Evolutionary conservation across 495 filamentous ascomycete genomes (phyloP).

Genomic region (Penicillium herquei): DNA sequence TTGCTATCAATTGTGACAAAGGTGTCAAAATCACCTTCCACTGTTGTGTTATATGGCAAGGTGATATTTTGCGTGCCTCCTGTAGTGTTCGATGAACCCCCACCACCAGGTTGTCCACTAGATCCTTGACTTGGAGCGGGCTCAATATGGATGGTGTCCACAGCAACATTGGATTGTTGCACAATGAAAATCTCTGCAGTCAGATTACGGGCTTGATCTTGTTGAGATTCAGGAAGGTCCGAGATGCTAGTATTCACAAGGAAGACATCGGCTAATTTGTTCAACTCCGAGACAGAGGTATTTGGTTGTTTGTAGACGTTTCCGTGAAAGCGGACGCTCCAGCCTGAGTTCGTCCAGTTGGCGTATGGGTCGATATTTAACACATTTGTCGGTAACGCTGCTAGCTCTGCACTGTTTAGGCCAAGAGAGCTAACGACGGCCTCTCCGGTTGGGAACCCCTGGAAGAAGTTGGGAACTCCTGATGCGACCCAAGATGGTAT

Average conservation of each 20-base stretch:
- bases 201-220: slow-evolving; percentile 67
- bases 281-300: slow-evolving; percentile 56
- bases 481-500: slow-evolving; percentile 62
- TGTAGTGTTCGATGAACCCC: slow-evolving; percentile 47
- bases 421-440: slow-evolving; percentile 58
- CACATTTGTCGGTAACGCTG: slow-evolving; percentile 64
- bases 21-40: slow-evolving; percentile 66
- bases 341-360: slow-evolving; percentile 74
- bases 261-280: slow-evolving; percentile 68
- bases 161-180: slow-evolving; percentile 62
- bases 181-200: slow-evolving; percentile 70
- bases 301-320: slow-evolving; percentile 78
- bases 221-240: slow-evolving; percentile 56
- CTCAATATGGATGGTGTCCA: slow-evolving; percentile 59
- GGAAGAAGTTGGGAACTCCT: slow-evolving; percentile 65
- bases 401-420: slow-evolving; percentile 54
- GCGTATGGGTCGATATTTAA: slow-evolving; percentile 75
- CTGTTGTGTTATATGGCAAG: slow-evolving; percentile 57
- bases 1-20: slow-evolving; percentile 56
- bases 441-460: slow-evolving; percentile 61
- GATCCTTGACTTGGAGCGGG: slow-evolving; percentile 49
- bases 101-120: slow-evolving; percentile 51
- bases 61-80: slow-evolving; percentile 57
- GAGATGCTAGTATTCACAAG: slow-evolving; percentile 61
- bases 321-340: slow-evolving; percentile 74